A percentile compares a stretch with the other conserved stretches of the same genome.
These are phyloP conservation scores for Penicillium desertorum DNA, from an alignment of 495 filamentous ascomycete genomes.

Conservation along the genomic window DNA sequence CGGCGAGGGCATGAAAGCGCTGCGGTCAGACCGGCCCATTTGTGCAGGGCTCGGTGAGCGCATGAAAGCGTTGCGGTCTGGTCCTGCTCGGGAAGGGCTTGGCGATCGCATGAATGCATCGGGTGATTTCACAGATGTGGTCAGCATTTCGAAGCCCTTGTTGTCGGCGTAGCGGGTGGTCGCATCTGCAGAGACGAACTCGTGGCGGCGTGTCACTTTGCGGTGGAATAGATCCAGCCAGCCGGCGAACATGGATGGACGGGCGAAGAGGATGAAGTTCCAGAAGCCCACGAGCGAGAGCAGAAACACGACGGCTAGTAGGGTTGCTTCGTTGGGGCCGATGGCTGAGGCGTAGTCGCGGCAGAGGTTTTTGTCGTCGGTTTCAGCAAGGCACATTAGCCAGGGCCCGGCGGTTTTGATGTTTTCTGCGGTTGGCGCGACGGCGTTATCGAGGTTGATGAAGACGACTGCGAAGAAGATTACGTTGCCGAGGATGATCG, in stretches of 20 bases:
- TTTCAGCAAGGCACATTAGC: conserved; percentile 65
- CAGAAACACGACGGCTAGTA: conserved; percentile 78
- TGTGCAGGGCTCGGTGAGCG: neutral
- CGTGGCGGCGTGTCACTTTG: conserved; percentile 48
- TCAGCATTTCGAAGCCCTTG: conserved; percentile 83
- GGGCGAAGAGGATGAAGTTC: conserved; percentile 75
- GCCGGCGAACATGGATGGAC: conserved; percentile 76
- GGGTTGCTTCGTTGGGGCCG: conserved; percentile 67
- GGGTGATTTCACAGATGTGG: conserved; percentile 42
- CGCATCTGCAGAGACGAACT: conserved; percentile 89
- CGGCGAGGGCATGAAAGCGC: neutral
- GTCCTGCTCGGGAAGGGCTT: conserved; percentile 29
- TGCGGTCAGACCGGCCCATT: neutral
- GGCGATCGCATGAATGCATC: conserved; percentile 47
- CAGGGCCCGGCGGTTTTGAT: conserved; percentile 58
- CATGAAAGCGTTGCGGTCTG: neutral
- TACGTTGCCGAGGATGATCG: conserved; percentile 84
- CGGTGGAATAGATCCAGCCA: conserved; percentile 69
- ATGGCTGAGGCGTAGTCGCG: conserved; percentile 49
- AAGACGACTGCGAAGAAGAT: conserved; percentile 91
- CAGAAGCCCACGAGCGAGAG: conserved; percentile 84
- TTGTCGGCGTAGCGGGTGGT: conserved; percentile 60
- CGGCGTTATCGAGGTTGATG: conserved; percentile 74
- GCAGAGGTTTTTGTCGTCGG: conserved; percentile 68
- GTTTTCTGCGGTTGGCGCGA: conserved; percentile 55